Evolutionary conservation across 257 asterid genomes (phyloP).

Genomic region (Haberlea rhodopensis): DNA sequence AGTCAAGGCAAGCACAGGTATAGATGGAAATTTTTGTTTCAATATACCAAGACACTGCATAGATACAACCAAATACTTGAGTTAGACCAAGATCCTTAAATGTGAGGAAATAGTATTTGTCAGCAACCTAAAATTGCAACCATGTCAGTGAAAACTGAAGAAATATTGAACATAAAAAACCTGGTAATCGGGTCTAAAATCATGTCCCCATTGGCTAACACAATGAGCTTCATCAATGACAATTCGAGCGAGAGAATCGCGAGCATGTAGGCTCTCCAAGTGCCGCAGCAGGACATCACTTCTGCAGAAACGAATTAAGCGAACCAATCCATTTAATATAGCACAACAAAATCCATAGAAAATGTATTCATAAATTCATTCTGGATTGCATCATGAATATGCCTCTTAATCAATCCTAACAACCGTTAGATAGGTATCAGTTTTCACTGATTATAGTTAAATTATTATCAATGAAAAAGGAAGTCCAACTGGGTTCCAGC

Average conservation of each 20-base stretch:
- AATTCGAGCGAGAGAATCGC: constrained; percentile 74
- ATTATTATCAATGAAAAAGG: background rate
- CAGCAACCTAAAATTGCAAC: too few species aligned
- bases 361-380: background rate
- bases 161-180: constrained; percentile 35
- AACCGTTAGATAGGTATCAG: background rate
- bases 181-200: constrained; percentile 99
- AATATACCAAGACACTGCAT: constrained; percentile 88
- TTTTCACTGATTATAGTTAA: background rate
- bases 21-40: constrained; percentile 84
- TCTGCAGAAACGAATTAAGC: constrained; percentile 43
- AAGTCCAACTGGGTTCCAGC: background rate
- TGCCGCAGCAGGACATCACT: constrained; percentile 88
- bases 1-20: constrained; percentile 93
- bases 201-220: constrained; percentile 99
- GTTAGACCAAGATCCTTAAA: constrained; percentile 23
- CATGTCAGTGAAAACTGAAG: too few species aligned
- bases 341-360: constrained; percentile 12
- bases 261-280: constrained; percentile 74
- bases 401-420: constrained; percentile 10
- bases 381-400: background rate
- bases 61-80: constrained; percentile 32
- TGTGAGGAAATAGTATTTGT: too few species aligned
- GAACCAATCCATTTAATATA: constrained; percentile 12
- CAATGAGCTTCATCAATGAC: constrained; percentile 99